Base-by-base conservation (phyloP, 176 grass and related monocot genomes). In the Alopecurus myosuroides region DNA sequence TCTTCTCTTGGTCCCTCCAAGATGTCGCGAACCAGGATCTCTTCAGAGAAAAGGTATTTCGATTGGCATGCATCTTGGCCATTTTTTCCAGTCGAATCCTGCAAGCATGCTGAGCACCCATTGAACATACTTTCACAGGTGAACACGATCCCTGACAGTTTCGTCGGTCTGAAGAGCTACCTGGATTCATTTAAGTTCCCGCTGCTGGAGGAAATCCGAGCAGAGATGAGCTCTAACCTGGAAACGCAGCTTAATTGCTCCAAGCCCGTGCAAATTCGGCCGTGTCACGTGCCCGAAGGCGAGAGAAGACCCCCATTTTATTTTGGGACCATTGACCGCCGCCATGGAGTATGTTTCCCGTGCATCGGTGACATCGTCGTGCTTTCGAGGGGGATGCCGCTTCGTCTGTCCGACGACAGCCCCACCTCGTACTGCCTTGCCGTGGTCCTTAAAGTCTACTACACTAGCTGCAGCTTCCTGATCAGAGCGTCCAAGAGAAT, bases 1-100 rank as follows among this genome's bases (percentile, higher is more conserved):
- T 92, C 49, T 86, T 95, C 50, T 90, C 90, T 48, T 95, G 90
- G 93, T 92, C 90, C 37, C 48, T 95, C 22, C 41, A 74, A 49
- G 93, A 95, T 76, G 36, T 92, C 46, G 53, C 81, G 44, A 95
- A 92, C 57, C 35, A 90, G 86, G 61, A 90, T 81, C 82, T 90
- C 82, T 86, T 92, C 85, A 81, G n/a, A 5, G 46, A 90, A 29
- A 84, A 90, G 90, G 90, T 95, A 42, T 29, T 0, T 33, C 15
- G 71, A 11, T 58, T 46, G 10, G 12, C 20, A 17, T 35, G 22
- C 3, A n/a, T n/a, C n/a, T n/a, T 12, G 19, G 3, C 69, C 41
- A 73, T 73, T 73, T 46, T 73, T 1, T 25, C 36, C 23, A 26
- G 14, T 29, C 4, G 25, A 0, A 31, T 20, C 44, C 0, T n/a